Conservation (phyloP, 2,329 filamentous ascomycete species). For the Cladophialophora exuberans region DNA sequence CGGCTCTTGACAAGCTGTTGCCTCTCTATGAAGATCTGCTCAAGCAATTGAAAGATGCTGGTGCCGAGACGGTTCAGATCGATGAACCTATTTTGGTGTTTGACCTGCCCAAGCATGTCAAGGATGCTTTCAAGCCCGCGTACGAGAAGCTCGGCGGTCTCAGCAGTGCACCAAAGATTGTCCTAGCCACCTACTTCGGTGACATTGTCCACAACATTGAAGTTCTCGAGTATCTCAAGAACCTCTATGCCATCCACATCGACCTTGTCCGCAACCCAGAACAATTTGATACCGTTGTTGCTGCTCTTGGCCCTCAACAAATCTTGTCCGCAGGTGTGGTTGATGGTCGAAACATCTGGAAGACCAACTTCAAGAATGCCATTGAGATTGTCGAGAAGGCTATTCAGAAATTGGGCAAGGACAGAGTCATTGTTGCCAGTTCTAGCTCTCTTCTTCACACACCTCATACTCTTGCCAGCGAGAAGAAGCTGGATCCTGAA, state of each 20-base stretch:
- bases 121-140: conserved; percentile 96
- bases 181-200: conserved; percentile 97
- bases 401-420: conserved; percentile 94
- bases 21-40: conserved; percentile 95
- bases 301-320: conserved; percentile 84
- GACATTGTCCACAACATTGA: conserved; percentile 99
- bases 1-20: conserved; percentile 88
- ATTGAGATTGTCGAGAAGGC: conserved; percentile 89
- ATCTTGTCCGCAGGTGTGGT: conserved; percentile 94
- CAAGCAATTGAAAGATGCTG: conserved; percentile 89
- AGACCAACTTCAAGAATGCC: conserved; percentile 97
- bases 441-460: conserved; percentile 98
- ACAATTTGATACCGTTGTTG: conserved; percentile 85
- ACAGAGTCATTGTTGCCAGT: conserved; percentile 94
- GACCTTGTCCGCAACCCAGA: conserved; percentile 98
- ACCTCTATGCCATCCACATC: conserved; percentile 83
- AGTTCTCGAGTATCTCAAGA: conserved; percentile 71
- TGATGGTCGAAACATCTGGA: conserved; percentile 99
- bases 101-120: conserved; percentile 85
- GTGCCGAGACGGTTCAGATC: conserved; percentile 95
- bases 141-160: conserved; percentile 85
- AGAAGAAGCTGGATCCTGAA: conserved; percentile 97
- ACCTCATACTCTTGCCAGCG: conserved; percentile 93
- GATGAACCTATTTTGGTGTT: conserved; percentile 97
- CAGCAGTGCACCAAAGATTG: conserved; percentile 79